Base-by-base conservation (phyloP, 2,329 filamentous ascomycete species). In the Xylaria sp. region DNA sequence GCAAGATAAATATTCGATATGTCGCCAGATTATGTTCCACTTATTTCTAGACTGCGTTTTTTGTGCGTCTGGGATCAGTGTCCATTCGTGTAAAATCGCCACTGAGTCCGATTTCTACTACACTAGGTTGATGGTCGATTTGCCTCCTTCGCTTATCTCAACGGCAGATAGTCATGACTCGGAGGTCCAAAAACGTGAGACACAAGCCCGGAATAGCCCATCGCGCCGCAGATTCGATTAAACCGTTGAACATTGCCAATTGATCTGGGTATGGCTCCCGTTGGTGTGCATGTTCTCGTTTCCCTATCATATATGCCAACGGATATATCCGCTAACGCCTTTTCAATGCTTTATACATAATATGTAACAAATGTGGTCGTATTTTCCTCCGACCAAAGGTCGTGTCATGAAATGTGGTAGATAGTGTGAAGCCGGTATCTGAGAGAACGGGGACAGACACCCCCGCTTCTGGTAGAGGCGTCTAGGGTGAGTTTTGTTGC, bases 281-380 rank as follows among this genome's bases (percentile, higher is more conserved):
- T 60, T 20, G 15, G 67, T 20, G 46, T 52, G 15, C 18, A 18
- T 34, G 34, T 5, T 34, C 57, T 25, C 34, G 18, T 25, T 31
- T 25, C 60, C 57, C 50, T 55, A 70, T 63, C 25, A 39, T 70
- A 69, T 65, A 65, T 15, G 64, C 54, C 13, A 44, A 23, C n/a
- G 15, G 34, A 57, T 64, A 63, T 62, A 44, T 58, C 65, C 57
- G 59, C 46, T 56, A 65, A 56, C 54, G 63, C 63, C 62, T 44
- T 63, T 58, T 44, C n/a, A 61, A 69, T 72, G 57, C 60, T 70
- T 67, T 51, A 60, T 67, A 70, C 41, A 69, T 44, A 41, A 66
- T 65, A 62, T 67, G 55, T 63, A 60, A 54, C 8, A 59, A 65
- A 23, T 34, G 13, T 65, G 59, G 37, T 74, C 57, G 73, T 56